Conservation (phyloP, 2,329 filamentous ascomycete species). For the Clonostachys chloroleuca region DNA sequence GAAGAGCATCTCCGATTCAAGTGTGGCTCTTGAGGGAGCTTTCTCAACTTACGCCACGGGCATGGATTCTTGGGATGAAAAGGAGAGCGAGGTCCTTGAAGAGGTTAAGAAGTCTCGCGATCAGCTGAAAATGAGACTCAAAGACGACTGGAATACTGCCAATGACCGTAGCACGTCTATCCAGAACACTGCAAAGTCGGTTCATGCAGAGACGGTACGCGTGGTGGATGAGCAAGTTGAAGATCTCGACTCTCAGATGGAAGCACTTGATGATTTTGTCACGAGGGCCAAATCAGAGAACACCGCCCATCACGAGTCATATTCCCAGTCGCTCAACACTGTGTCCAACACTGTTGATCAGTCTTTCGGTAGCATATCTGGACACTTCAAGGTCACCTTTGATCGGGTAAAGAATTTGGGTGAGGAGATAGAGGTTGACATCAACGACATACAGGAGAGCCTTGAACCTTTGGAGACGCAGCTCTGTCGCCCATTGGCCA, state of each 20-base stretch:
- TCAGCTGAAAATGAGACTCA: conserved; percentile 73
- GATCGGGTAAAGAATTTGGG: conserved; percentile 66
- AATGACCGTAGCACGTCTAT: conserved; percentile 80
- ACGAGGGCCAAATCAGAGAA: conserved; percentile 78
- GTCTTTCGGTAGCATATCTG: conserved; percentile 67
- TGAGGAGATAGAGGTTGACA: conserved; percentile 59
- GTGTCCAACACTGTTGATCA: conserved; percentile 66
- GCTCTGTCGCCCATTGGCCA: conserved; percentile 64
- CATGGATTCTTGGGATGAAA: conserved; percentile 71
- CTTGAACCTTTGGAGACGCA: conserved; percentile 56
- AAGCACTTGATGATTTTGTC: conserved; percentile 86
- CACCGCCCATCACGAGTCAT: conserved; percentile 67
- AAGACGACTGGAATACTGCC: conserved; percentile 80
- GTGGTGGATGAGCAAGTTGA: conserved; percentile 87
- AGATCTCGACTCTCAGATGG: conserved; percentile 85
- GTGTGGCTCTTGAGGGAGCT: conserved; percentile 59
- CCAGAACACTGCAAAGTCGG: conserved; percentile 75
- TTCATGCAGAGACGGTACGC: conserved; percentile 84
- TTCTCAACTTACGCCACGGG: conserved; percentile 62
- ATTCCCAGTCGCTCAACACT: conserved; percentile 59
- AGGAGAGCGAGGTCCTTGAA: conserved; percentile 64
- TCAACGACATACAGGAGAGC: conserved; percentile 51
- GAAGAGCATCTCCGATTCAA: conserved; percentile 59
- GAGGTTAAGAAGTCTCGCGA: conserved; percentile 72
- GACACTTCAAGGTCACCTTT: conserved; percentile 66